phyloP scores from a whole-genome alignment of 2,329 filamentous ascomycete species.

The Neocatenulostroma microsporum region DNA sequence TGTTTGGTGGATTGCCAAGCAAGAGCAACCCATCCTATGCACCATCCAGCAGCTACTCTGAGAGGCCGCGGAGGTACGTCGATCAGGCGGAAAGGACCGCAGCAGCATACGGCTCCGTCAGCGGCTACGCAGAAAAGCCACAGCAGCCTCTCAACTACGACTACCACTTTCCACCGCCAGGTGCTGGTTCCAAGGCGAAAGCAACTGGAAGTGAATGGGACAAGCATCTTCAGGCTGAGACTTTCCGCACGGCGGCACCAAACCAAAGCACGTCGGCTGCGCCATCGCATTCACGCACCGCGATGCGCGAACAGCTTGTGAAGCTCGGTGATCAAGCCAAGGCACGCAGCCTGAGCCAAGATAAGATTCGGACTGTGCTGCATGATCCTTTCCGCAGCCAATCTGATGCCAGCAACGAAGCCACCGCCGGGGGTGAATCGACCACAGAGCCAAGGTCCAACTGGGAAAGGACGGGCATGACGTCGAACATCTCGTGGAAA shows the following conservation, averaged over 20 bases:
- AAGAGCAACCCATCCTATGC: too few relatives aligned
- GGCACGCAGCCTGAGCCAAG: constrained; percentile 21
- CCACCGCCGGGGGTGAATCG: neutral
- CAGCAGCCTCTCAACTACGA: constrained; percentile 8
- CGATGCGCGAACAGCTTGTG: constrained; percentile 22
- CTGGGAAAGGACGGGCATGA: too few relatives aligned
- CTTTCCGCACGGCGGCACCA: too few relatives aligned
- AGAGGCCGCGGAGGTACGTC: too few relatives aligned
- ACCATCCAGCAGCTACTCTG: too few relatives aligned
- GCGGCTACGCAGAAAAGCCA: neutral
- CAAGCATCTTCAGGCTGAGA: too few relatives aligned
- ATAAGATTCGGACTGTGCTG: constrained; percentile 24
- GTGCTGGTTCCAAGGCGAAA: too few relatives aligned
- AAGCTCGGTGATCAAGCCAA: constrained; percentile 23
- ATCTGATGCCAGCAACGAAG: neutral
- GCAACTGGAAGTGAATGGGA: too few relatives aligned
- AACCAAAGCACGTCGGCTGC: neutral
- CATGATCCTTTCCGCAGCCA: constrained; percentile 24
- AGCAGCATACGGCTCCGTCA: neutral
- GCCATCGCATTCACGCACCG: constrained; percentile 11
- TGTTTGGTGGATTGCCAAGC: neutral
- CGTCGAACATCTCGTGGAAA: too few relatives aligned
- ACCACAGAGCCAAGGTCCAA: too few relatives aligned
- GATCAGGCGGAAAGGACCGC: too few relatives aligned
- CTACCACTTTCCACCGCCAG: constrained; percentile 6